A percentile compares a stretch with the other conserved stretches of the same genome.
Evolutionary conservation across 2,329 filamentous ascomycete species (phyloP).

Genomic region (Sporothrix sp.): DNA sequence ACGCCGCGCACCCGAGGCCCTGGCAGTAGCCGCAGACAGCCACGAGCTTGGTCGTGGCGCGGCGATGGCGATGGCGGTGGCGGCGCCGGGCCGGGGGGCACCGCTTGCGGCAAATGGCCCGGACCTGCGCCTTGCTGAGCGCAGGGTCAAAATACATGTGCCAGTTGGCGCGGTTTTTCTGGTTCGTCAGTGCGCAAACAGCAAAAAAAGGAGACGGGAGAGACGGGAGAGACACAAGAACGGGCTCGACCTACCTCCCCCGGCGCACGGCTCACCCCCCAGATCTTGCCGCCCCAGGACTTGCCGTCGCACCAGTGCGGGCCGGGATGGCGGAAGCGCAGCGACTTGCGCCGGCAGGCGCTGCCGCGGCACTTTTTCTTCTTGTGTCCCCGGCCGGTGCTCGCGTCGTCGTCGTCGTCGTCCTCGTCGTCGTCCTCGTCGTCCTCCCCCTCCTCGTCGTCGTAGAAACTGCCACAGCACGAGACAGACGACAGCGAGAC

Average conservation of each 20-base stretch:
- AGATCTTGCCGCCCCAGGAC: constrained; percentile 17
- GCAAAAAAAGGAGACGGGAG: too few relatives aligned
- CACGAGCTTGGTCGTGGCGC: background rate
- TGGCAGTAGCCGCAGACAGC: background rate
- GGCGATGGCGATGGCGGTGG: background rate
- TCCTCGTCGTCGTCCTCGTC: background rate
- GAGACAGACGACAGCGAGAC: too few relatives aligned
- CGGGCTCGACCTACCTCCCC: too few relatives aligned
- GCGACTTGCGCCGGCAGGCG: constrained; percentile 3
- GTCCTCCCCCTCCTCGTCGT: background rate
- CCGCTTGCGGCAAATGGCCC: constrained; percentile 6
- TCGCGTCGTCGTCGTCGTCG: background rate
- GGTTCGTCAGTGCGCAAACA: background rate
- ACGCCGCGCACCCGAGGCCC: background rate
- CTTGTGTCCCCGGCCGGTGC: too few relatives aligned
- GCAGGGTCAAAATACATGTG: constrained; percentile 13
- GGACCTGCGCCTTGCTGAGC: constrained; percentile 4
- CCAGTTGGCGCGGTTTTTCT: constrained; percentile 11
- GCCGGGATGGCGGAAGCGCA: background rate
- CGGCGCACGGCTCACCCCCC: constrained; percentile 9
- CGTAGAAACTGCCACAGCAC: background rate
- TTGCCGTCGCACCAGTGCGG: constrained; percentile 18
- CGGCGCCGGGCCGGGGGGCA: background rate
- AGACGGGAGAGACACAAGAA: background rate
- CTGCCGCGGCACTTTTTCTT: background rate